Evolutionary conservation across 805 yeast genomes (phyloP), one percentile per base, ranked within the genome.

Genomic region (Yarrowia deformans): DNA sequence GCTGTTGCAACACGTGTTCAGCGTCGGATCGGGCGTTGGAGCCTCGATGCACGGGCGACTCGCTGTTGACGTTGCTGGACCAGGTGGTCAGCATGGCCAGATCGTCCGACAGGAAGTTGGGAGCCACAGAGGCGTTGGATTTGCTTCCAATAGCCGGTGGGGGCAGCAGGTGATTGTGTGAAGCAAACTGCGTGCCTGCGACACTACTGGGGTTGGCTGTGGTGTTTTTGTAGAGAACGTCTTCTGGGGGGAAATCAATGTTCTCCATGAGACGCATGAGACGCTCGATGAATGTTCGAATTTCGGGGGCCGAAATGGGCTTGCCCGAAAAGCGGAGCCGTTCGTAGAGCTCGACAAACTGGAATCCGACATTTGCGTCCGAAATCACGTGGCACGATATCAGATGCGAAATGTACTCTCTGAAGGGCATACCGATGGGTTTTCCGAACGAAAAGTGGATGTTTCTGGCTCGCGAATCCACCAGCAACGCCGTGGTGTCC

Each of bases 281-380:
- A n/a, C 71, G 49, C 54, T 81, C 81, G 81, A 92, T 84, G 74
- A 91, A 87, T 50, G 80, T 83, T 37, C 85, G 77, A 74, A 93
- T 86, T 49, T 88, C 89, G 4, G 79, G 80, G 71, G 88, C 87
- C 0, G 84, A 77, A 18, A 91, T 85, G 18, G 86, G 81, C 19
- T 81, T 77, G 1, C 90, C 90, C 7, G 94, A 85, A 77, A 87
- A 93, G 70, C 91, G 81, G 45, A 89, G 81, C 63, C 81, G 79
- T 72, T 93, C 97, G 78, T 91, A 93, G 14, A 85, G 76, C 3
- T 79, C 80, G 4, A 87, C 79, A 70, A 84, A 84, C 43, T 79
- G 74, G 7, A 72, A 71, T 5, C 74, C 73, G 2, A 68, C 63
- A 29, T 61, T 71, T 7, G 68, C 42, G 55, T 72, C 70, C 32